Base-by-base conservation (phyloP, 306 rosid species). In the Vigna trinervia region DNA sequence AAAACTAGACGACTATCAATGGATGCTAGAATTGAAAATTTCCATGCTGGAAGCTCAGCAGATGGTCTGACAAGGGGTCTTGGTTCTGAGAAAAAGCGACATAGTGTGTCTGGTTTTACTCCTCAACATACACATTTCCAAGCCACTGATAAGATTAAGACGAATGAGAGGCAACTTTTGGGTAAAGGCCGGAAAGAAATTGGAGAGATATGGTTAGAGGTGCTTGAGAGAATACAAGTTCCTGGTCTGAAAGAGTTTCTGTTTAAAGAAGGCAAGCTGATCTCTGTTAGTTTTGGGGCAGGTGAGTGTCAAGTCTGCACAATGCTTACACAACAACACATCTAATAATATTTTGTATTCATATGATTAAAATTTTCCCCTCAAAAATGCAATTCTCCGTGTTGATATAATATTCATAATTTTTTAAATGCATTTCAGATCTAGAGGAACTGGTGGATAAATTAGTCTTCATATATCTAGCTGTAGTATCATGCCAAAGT, bases 121-220 rank as follows among this genome's bases (percentile, higher is more conserved):
- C 82, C 92, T 81, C 92, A 86, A 67, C 90, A 80, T 81, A 71
- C 74, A 52, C 63, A 80, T 76, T 62, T 84, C 20, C 76, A 58
- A 58, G 66, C 81, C 61, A 50, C 86, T 23, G 86, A 85, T 51
- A 75, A 68, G 63, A 82, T 30, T 63, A 87, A 85, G 80, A 74
- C 73, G 72, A 76, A 58, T 62, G 93, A 84, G 77, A 84, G 79
- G 82, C 90, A 86, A 74, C 71, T 30, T 71, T 81, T 78, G 77
- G 84, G 86, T 73, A 87, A 78, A 79, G 72, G 60, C 84, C 83
- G 50, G 36, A 85, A 64, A 81, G 90, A 81, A 78, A 91, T 88
- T 59, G 91, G 89, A 80, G 96, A 92, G 76, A 93, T 96, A 81
- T 96, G 99, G 99, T 82, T 83, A 80, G 96, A 91, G 87, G 94